Percentiles rank a stretch among this genome's conserved stretches.
Evolutionary conservation across 495 filamentous ascomycete species (phyloP).

Genomic region (Geoglossum glabrum): DNA sequence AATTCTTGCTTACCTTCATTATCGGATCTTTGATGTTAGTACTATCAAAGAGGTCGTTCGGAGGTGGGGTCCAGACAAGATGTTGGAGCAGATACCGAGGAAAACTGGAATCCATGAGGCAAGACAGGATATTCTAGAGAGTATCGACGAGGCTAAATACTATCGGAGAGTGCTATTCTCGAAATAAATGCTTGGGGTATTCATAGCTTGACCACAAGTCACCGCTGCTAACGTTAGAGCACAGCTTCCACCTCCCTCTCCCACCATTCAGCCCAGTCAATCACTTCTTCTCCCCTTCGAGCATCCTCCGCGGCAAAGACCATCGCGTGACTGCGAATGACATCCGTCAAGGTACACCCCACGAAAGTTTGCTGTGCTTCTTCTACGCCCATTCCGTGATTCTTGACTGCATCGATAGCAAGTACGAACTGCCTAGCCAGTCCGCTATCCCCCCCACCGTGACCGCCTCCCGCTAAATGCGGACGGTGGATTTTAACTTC

Average conservation of each 20-base stretch:
- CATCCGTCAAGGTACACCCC: conserved; percentile 67
- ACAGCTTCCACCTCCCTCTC: conserved; percentile 18
- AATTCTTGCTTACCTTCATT: conserved; percentile 58
- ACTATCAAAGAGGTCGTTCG: conserved; percentile 70
- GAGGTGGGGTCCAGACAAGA: conserved; percentile 49
- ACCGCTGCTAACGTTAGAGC: neutral
- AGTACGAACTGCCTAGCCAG: conserved; percentile 58
- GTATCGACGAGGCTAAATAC: conserved; percentile 74
- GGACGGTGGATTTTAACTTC: conserved; percentile 28
- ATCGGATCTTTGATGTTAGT: conserved; percentile 85
- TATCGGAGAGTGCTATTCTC: conserved; percentile 49
- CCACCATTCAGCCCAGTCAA: conserved; percentile 75
- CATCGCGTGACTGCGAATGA: conserved; percentile 71
- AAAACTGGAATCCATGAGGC: conserved; percentile 72
- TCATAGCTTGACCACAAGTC: neutral
- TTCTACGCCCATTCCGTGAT: conserved; percentile 39
- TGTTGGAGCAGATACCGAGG: conserved; percentile 37
- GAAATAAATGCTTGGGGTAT: neutral
- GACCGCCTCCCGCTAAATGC: conserved; percentile 29
- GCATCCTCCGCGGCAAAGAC: conserved; percentile 92
- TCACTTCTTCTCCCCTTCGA: conserved; percentile 40
- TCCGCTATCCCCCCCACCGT: conserved; percentile 81
- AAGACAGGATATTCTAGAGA: conserved; percentile 77
- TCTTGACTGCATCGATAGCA: conserved; percentile 65
- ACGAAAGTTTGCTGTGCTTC: conserved; percentile 57